Base-by-base conservation (phyloP, 495 filamentous ascomycete species). In the Copromyces sp. region DNA sequence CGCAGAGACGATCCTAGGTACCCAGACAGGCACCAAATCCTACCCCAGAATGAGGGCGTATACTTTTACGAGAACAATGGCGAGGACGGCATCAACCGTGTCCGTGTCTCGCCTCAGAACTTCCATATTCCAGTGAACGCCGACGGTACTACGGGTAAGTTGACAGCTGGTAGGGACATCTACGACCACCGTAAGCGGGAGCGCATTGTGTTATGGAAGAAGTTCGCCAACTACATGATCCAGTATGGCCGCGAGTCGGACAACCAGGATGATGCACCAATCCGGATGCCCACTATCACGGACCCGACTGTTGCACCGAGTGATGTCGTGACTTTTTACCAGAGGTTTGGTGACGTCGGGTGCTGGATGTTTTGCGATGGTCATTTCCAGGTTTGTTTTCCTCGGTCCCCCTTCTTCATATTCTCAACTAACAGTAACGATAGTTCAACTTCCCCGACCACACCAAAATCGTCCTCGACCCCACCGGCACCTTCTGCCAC, bases 401-500 rank as follows among this genome's bases (percentile, higher is more conserved):
- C 69, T 37, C 37, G 69, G 32, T 7, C 6, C 16, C 20, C 2
- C 4, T 42, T 11, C 17, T 44, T 44, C 32, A 39, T 59, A 53
- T 40, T 24, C 24, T 24, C 24, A 24, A 73, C 73, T 74, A 70
- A 72, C 69, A 72, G 68, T 20, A 71, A 41, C 69, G 0, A 61
- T 78, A 95, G 88, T 92, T 97, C 82, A 98, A 99, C 81, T 99
- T 98, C 82, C 94, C 95, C 8, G 95, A 99, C 75, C 95, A 99
- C 79, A 98, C 95, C 39, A 99, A 99, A 80, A 86, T 97, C 37
- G 88, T 96, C 4, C 83, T 97, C 68, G 92, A 93, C 41, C 85
- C 88, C 9, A 89, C 90, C 44, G 93, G 89, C 37, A 90, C 86
- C 2, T 92, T 90, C 87, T 89, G 93, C 74, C 91, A 94, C 80